phyloP scores from a whole-genome alignment of 2,329 filamentous ascomycete genomes.

The Nigrograna mackinnonii region DNA sequence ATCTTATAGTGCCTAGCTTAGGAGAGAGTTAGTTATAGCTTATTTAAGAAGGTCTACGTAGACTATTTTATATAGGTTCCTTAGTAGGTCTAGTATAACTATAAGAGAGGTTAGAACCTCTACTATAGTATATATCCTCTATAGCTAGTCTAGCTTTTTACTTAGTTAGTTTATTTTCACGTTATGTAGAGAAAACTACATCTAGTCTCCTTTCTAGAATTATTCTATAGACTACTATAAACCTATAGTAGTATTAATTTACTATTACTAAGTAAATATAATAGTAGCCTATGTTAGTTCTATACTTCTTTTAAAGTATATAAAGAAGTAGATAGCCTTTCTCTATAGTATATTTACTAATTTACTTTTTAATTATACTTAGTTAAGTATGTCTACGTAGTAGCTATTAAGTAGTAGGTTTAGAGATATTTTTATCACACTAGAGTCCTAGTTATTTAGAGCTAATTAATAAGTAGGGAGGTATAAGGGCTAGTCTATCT shows the following conservation, averaged over 20 bases:
- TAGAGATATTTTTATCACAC: constrained; percentile 2
- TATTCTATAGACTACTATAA: constrained; percentile 3
- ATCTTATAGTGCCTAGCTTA: constrained; percentile 1
- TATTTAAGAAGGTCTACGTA: neutral
- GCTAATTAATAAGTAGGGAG: constrained; percentile 5
- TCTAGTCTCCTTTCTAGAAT: constrained; percentile 3
- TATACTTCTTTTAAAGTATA: constrained; percentile 3
- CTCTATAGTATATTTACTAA: constrained; percentile 1
- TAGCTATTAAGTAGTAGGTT: constrained; percentile 11
- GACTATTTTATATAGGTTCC: neutral
- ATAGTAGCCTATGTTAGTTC: constrained; percentile 2
- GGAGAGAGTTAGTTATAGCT: constrained; percentile 1
- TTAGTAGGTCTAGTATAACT: constrained; percentile 3
- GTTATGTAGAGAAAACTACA: constrained; percentile 9
- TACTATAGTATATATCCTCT: constrained; percentile 3
- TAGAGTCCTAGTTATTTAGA: constrained; percentile 7
- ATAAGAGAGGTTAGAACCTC: constrained; percentile 3
- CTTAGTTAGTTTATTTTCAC: constrained; percentile 8
- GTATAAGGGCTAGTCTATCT: constrained; percentile 4
- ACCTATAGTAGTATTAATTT: constrained; percentile 2
- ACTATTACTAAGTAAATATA: constrained; percentile 4
- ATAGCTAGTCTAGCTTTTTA: constrained; percentile 10
- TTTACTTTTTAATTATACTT: neutral
- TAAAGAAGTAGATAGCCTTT: constrained; percentile 3
- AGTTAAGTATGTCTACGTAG: constrained; percentile 2